Conservation (phyloP, 2,329 filamentous ascomycete species). For the Emergomyces pasteurianus region DNA sequence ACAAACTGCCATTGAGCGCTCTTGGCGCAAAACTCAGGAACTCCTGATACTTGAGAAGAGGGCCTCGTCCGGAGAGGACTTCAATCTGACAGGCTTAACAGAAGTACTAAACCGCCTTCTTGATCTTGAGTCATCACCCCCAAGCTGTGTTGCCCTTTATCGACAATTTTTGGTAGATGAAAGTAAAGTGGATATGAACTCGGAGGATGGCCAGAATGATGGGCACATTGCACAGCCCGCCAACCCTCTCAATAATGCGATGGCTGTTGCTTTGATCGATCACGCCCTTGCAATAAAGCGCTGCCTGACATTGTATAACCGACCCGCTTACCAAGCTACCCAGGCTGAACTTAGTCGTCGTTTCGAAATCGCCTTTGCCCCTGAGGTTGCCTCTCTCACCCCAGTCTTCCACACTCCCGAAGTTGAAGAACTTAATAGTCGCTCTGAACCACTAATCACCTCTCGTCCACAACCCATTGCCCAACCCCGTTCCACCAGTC, state of each 20-base stretch:
- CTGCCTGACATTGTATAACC: conserved; percentile 57
- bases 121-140: conserved; percentile 58
- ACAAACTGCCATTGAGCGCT: conserved; percentile 83
- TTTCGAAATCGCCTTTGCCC: conserved; percentile 39
- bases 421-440: conserved; percentile 24
- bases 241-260: conserved; percentile 57
- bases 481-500: conserved; percentile 20
- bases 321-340: conserved; percentile 42
- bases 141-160: conserved; percentile 69
- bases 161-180: conserved; percentile 56
- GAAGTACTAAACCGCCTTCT: conserved; percentile 69
- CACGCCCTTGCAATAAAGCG: conserved; percentile 81
- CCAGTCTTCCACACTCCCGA: conserved; percentile 19
- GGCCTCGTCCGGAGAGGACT: conserved; percentile 59
- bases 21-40: conserved; percentile 81
- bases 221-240: conserved; percentile 37
- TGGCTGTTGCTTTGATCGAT: conserved; percentile 76
- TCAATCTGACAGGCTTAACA: conserved; percentile 54
- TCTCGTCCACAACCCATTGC: conserved; percentile 14
- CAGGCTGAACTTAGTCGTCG: conserved; percentile 27
- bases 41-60: conserved; percentile 64
- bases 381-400: conserved; percentile 53
- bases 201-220: conserved; percentile 34
- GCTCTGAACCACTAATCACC: conserved; percentile 18
- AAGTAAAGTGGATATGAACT: conserved; percentile 6